Percentiles rank a stretch among this genome's conserved stretches.
These are phyloP conservation scores for Nemania abortiva DNA, from an alignment of 2,329 filamentous ascomycete species.

Conservation along the genomic window DNA sequence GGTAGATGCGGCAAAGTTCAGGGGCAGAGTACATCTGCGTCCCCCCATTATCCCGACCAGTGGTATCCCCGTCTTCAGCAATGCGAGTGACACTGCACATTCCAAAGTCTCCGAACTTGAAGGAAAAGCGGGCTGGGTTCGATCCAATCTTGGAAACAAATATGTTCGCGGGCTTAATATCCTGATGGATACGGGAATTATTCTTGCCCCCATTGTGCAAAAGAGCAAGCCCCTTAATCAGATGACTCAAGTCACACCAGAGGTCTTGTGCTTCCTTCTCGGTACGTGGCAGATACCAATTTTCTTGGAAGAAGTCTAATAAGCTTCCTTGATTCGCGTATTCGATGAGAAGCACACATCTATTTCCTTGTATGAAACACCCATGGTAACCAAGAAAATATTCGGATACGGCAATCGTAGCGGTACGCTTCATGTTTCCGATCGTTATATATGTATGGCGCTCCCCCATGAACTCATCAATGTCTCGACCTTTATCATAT, in stretches of 20 bases:
- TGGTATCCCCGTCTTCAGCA: neutral
- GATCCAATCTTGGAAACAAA: neutral
- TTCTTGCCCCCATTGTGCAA: slow-evolving; percentile 4
- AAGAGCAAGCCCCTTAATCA: neutral
- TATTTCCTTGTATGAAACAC: slow-evolving; percentile 20
- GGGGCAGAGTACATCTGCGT: slow-evolving; percentile 20
- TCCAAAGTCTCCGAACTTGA: slow-evolving; percentile 21
- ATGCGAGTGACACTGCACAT: neutral
- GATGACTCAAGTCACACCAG: neutral
- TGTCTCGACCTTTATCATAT: neutral
- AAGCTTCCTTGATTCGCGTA: slow-evolving; percentile 21
- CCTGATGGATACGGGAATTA: slow-evolving; percentile 6
- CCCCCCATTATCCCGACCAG: slow-evolving; percentile 2
- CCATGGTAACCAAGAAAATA: slow-evolving; percentile 15
- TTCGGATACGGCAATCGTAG: neutral
- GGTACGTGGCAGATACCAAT: slow-evolving; percentile 9
- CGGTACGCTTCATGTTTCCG: neutral
- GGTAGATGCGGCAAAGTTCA: slow-evolving; percentile 2
- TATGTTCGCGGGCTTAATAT: slow-evolving; percentile 25
- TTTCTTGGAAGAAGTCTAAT: slow-evolving; percentile 6
- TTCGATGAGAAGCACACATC: slow-evolving; percentile 16
- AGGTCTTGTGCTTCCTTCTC: slow-evolving; percentile 14
- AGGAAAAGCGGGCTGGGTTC: neutral
- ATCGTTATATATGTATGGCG: slow-evolving; percentile 8
- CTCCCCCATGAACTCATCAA: slow-evolving; percentile 6